These are phyloP conservation scores for Fusarium haematococcum DNA, from an alignment of 2,329 filamentous ascomycete genomes.

Conservation along the genomic window DNA sequence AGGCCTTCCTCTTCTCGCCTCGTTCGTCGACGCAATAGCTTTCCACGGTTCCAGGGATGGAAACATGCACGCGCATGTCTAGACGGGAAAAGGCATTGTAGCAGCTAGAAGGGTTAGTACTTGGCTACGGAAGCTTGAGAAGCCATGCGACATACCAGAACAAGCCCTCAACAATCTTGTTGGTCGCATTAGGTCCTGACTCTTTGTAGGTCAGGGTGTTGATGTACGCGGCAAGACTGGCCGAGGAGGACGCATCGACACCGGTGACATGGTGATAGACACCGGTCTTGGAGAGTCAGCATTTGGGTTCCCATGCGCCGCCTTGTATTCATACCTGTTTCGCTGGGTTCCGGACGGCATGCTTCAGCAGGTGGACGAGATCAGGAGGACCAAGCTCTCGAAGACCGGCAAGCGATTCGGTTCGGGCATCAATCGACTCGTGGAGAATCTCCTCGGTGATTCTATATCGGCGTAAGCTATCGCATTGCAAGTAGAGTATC, in stretches of 20 bases:
- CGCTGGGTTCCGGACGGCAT: constrained; percentile 66
- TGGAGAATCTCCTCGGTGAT: constrained; percentile 94
- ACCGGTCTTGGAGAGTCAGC: constrained; percentile 71
- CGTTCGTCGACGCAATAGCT: constrained; percentile 98
- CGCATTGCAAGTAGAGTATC: constrained; percentile 8
- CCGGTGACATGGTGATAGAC: constrained; percentile 99
- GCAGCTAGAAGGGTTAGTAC: constrained; percentile 64
- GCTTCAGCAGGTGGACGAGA: constrained; percentile 92
- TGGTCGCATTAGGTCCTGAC: constrained; percentile 74
- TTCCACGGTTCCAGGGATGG: constrained; percentile 95
- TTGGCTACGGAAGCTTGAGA: constrained; percentile 45
- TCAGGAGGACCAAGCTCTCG: constrained; percentile 96
- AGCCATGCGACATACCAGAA: constrained; percentile 77
- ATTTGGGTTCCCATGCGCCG: constrained; percentile 25
- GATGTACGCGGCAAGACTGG: constrained; percentile 96
- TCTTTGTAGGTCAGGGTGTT: constrained; percentile 96
- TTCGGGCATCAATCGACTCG: constrained; percentile 91
- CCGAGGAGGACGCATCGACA: constrained; percentile 96
- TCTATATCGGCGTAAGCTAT: constrained; percentile 61
- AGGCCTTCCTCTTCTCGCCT: constrained; percentile 92
- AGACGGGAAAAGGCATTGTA: constrained; percentile 99
- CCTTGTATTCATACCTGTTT: constrained; percentile 61
- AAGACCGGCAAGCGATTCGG: constrained; percentile 85
- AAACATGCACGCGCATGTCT: constrained; percentile 98
- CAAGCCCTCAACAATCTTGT: constrained; percentile 92